phyloP scores from a whole-genome alignment of 1,284 basidiomycete genomes.

The Pseudozyma sp. region DNA sequence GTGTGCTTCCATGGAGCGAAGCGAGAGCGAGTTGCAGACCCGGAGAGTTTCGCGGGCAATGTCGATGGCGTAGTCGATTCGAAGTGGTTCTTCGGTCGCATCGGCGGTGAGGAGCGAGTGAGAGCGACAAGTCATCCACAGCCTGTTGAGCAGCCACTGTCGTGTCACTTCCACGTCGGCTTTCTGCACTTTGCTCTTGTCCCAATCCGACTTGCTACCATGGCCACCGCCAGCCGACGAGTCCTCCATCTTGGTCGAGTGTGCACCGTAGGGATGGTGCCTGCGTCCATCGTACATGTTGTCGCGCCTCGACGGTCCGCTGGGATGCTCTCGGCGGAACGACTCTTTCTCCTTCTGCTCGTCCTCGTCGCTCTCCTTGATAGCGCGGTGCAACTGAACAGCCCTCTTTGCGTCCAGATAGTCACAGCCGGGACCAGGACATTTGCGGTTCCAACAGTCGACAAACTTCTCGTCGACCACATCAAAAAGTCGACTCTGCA shows the following conservation, averaged over 20 bases:
- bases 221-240: slow-evolving; percentile 3
- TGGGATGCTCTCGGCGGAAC: slow-evolving; percentile 20
- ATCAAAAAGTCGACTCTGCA: slow-evolving; percentile 48
- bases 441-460: slow-evolving; percentile 61
- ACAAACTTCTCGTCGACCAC: slow-evolving; percentile 62
- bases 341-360: slow-evolving; percentile 41
- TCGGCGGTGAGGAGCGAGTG: slow-evolving; percentile 47
- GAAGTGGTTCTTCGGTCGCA: slow-evolving; percentile 33
- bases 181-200: slow-evolving; percentile 50
- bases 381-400: slow-evolving; percentile 48
- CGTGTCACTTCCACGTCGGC: slow-evolving; percentile 60
- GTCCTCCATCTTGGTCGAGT: slow-evolving; percentile 16
- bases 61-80: slow-evolving; percentile 55
- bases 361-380: slow-evolving; percentile 49
- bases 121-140: slow-evolving; percentile 55
- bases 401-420: slow-evolving; percentile 46
- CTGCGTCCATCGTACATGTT: neutral
- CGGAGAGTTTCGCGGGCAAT: slow-evolving; percentile 56
- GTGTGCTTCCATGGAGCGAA: slow-evolving; percentile 58
- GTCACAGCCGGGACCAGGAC: slow-evolving; percentile 48
- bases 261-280: slow-evolving; percentile 26
- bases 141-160: slow-evolving; percentile 56
- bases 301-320: slow-evolving; percentile 14
- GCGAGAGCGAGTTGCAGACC: slow-evolving; percentile 50
- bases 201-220: slow-evolving; percentile 31